Conservation (phyloP, 257 asterid genomes). For the Solanum commersonii region DNA sequence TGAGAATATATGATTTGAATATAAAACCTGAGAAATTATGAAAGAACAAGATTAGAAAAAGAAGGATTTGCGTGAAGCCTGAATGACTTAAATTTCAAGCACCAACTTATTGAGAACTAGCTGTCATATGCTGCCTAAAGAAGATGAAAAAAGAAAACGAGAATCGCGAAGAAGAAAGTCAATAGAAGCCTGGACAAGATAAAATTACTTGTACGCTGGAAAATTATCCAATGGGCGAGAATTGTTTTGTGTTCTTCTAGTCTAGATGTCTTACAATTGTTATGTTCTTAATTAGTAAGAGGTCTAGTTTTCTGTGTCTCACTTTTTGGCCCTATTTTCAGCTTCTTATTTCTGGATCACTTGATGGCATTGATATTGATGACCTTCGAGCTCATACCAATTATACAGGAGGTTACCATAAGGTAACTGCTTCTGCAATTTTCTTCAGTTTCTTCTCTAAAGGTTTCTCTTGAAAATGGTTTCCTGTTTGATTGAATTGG, state of each 20-base stretch:
- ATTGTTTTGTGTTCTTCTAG: background rate
- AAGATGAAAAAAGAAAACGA: background rate
- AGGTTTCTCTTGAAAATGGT: background rate
- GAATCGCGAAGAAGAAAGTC: background rate
- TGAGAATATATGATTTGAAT: background rate
- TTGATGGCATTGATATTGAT: constrained; percentile 77
- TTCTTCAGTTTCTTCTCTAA: background rate
- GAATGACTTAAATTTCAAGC: background rate
- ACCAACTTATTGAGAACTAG: background rate
- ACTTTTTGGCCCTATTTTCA: constrained; percentile 15
- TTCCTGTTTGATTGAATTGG: background rate
- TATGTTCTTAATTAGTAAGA: background rate
- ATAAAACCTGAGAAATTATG: background rate
- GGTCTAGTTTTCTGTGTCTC: background rate
- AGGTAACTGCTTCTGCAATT: constrained; percentile 25
- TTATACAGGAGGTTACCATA: constrained; percentile 88
- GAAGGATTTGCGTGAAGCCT: background rate
- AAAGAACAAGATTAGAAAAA: background rate
- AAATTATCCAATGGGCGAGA: background rate
- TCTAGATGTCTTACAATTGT: background rate
- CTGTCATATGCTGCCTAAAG: background rate
- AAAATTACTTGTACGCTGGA: background rate
- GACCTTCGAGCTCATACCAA: constrained; percentile 77
- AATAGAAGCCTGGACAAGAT: background rate
- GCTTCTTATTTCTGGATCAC: constrained; percentile 94